Conservation (phyloP, 1,139 yeast genomes). For the Magnusiomyces paraingens region DNA sequence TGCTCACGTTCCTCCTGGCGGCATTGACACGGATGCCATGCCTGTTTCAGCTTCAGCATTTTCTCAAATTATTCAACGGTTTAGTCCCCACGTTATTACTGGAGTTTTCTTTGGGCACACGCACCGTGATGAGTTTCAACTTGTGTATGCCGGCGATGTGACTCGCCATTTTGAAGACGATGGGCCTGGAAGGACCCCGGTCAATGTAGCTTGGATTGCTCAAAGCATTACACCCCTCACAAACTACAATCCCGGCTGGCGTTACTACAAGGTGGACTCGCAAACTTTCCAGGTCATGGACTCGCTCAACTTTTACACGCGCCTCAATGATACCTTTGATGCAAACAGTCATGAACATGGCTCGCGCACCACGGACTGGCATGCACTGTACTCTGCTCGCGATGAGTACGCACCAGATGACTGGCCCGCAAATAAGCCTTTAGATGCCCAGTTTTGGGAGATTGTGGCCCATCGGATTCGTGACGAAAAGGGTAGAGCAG, state of each 20-base stretch:
- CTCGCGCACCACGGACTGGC: constrained; percentile 23
- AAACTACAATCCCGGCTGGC: constrained; percentile 61
- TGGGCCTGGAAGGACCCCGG: constrained; percentile 39
- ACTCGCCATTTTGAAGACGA: constrained; percentile 17
- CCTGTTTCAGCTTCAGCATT: constrained; percentile 58
- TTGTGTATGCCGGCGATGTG: constrained; percentile 41
- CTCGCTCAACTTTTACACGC: constrained; percentile 46
- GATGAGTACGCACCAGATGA: constrained; percentile 21
- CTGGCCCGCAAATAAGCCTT: constrained; percentile 30
- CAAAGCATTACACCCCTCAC: constrained; percentile 61
- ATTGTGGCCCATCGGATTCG: constrained; percentile 25
- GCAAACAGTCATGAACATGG: constrained; percentile 25
- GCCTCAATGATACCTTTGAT: constrained; percentile 36
- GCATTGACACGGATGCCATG: constrained; percentile 43
- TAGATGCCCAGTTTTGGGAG: constrained; percentile 31
- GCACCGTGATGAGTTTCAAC: constrained; percentile 60
- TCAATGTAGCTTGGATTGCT: constrained; percentile 57
- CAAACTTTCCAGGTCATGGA: constrained; percentile 57
- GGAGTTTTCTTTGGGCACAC: constrained; percentile 68
- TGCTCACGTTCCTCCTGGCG: constrained; percentile 52
- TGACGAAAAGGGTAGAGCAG: constrained; percentile 29
- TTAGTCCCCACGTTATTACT: constrained; percentile 59
- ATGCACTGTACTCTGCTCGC: constrained; percentile 29
- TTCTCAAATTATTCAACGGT: constrained; percentile 54
- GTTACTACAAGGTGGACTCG: constrained; percentile 63